Evolutionary conservation across 179 eudicot genomes (phyloP).

Genomic region (Carnegiea gigantea): DNA sequence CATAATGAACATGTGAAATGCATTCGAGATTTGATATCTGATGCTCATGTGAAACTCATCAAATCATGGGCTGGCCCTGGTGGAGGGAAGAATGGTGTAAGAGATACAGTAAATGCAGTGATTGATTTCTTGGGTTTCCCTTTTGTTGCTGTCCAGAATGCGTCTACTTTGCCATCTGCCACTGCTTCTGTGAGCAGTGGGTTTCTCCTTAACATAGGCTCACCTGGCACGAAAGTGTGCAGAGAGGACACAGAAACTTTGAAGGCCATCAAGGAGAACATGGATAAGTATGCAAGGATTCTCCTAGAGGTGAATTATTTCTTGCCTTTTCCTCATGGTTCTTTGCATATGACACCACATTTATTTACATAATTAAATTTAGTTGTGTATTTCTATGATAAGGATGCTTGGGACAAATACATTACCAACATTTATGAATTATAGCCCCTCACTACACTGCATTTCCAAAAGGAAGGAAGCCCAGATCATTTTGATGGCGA

Average conservation of each 20-base stretch:
- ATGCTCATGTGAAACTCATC: slow-evolving; percentile 68
- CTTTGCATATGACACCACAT: background rate
- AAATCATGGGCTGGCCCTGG: slow-evolving; percentile 83
- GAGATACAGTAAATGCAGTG: slow-evolving; percentile 69
- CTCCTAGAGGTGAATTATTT: slow-evolving; percentile 71
- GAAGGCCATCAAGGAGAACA: slow-evolving; percentile 72
- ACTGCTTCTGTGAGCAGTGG: slow-evolving; percentile 96
- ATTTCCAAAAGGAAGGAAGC: background rate
- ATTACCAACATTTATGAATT: background rate
- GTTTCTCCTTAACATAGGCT: slow-evolving; percentile 70
- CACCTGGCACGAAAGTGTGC: slow-evolving; percentile 91
- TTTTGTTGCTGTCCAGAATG: slow-evolving; percentile 85
- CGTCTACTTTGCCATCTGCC: slow-evolving; percentile 69
- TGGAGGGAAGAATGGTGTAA: slow-evolving; percentile 76
- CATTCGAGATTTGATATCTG: slow-evolving; percentile 74
- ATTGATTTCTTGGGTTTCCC: slow-evolving; percentile 95
- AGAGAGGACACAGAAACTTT: slow-evolving; percentile 74
- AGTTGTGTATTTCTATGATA: background rate
- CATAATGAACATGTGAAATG: slow-evolving; percentile 62
- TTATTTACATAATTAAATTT: background rate
- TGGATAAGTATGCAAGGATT: slow-evolving; percentile 68
- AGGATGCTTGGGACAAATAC: background rate
- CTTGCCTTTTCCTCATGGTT: background rate
- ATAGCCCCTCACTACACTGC: background rate
- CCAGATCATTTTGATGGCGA: background rate